These are phyloP conservation scores for Populus hybrid DNA, from an alignment of 441 rosid genomes.

Conservation along the genomic window DNA sequence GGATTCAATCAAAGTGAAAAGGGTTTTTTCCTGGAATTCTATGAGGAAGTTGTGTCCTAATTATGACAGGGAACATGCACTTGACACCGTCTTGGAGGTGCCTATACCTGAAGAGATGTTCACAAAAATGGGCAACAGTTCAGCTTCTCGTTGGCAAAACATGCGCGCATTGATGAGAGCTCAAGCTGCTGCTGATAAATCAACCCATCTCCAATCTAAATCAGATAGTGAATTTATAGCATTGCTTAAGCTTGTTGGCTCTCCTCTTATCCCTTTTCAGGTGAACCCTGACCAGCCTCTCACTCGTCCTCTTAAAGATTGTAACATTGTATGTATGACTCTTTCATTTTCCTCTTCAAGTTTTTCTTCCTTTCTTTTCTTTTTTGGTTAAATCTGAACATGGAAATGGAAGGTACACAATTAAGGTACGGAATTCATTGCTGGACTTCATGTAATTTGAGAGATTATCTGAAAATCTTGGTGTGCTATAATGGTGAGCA, in stretches of 20 bases:
- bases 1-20: not conserved
- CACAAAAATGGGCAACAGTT: conserved; percentile 70
- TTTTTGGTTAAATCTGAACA: not conserved
- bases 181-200: conserved; percentile 33
- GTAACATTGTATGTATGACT: conserved; percentile 54
- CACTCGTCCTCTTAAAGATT: conserved; percentile 43
- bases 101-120: conserved; percentile 98
- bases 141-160: conserved; percentile 68
- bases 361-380: not conserved
- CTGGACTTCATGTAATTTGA: too few relatives aligned
- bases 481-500: not conserved
- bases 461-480: not conserved
- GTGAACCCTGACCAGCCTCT: conserved; percentile 45
- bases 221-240: conserved; percentile 79
- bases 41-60: conserved; percentile 89
- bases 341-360: not conserved
- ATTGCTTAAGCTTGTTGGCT: conserved; percentile 85
- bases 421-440: not conserved
- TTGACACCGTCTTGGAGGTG: conserved; percentile 93
- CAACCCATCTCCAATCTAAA: conserved; percentile 64
- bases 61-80: conserved; percentile 66
- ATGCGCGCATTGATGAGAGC: conserved; percentile 70
- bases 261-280: conserved; percentile 84
- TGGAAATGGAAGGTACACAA: not conserved
- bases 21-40: not conserved